phyloP scores from a whole-genome alignment of 1,139 yeast species.

The Protomyces inundatus region DNA sequence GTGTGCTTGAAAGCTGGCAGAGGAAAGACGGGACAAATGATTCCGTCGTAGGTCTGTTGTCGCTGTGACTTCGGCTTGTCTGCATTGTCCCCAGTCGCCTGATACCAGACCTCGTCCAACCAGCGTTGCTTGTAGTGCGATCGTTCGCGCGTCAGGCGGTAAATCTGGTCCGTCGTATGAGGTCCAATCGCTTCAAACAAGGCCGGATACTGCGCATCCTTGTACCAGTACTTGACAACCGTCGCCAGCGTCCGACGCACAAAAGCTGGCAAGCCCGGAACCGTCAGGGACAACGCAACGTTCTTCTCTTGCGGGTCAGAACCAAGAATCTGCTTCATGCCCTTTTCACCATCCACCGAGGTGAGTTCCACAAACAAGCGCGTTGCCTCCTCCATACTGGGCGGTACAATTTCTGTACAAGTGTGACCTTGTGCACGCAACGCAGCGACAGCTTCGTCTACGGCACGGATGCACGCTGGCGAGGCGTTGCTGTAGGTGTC shows the following conservation, averaged over 20 bases:
- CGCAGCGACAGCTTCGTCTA: constrained; percentile 43
- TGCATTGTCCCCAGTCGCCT: neutral
- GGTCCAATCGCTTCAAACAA: constrained; percentile 42
- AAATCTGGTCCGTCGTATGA: constrained; percentile 41
- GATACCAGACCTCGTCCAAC: constrained; percentile 10
- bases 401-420: constrained; percentile 44
- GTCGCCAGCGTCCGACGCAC: constrained; percentile 39
- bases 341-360: constrained; percentile 45
- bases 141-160: constrained; percentile 42
- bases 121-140: constrained; percentile 36
- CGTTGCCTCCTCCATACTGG: constrained; percentile 44
- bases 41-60: constrained; percentile 22
- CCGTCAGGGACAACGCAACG: constrained; percentile 41
- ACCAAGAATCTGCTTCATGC: constrained; percentile 58
- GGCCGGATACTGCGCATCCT: constrained; percentile 43
- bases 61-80: neutral
- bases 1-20: constrained; percentile 29
- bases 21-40: constrained; percentile 28
- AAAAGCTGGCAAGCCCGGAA: constrained; percentile 39
- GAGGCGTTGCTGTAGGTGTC: constrained; percentile 61
- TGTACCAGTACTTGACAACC: constrained; percentile 38
- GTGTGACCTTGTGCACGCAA: constrained; percentile 46
- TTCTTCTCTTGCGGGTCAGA: constrained; percentile 49
- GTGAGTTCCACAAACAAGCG: constrained; percentile 49
- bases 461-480: constrained; percentile 54